Evolutionary conservation across 768 basidiomycete genomes (phyloP).

Genomic region (Roridomyces roridus): DNA sequence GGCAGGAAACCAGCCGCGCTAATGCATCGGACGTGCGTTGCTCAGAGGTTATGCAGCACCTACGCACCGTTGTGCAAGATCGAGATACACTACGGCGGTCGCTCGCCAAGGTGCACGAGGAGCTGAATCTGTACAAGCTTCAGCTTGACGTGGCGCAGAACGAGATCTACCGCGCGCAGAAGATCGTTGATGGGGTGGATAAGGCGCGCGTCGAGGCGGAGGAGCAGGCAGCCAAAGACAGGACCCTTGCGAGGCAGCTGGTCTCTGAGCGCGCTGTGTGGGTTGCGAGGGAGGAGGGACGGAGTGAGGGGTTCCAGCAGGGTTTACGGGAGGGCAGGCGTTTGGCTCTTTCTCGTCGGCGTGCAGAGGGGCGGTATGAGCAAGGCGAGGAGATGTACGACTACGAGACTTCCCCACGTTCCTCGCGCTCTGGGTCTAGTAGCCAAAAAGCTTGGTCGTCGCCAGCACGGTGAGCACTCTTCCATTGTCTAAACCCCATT

Average conservation of each 20-base stretch:
- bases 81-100: slow-evolving; percentile 37
- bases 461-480: slow-evolving; percentile 1
- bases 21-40: slow-evolving; percentile 43
- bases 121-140: slow-evolving; percentile 60
- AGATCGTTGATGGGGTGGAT: slow-evolving; percentile 53
- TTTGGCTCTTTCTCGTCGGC: slow-evolving; percentile 10
- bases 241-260: slow-evolving; percentile 55
- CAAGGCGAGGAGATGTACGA: neutral
- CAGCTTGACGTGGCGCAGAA: slow-evolving; percentile 65
- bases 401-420: neutral
- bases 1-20: slow-evolving; percentile 44
- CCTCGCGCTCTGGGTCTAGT: slow-evolving; percentile 4
- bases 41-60: slow-evolving; percentile 36
- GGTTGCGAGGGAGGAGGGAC: slow-evolving; percentile 63
- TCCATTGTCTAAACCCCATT: neutral
- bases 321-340: slow-evolving; percentile 37
- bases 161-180: slow-evolving; percentile 61
- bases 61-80: slow-evolving; percentile 39
- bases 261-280: slow-evolving; percentile 57
- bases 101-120: slow-evolving; percentile 44
- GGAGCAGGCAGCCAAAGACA: slow-evolving; percentile 55
- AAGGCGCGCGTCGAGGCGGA: slow-evolving; percentile 65
- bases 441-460: slow-evolving; percentile 6
- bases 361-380: neutral
- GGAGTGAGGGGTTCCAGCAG: slow-evolving; percentile 56